Evolutionary conservation across 2,329 filamentous ascomycete genomes (phyloP), one percentile per base, ranked within the genome.

Genomic region (Epicoccum sorghinum): DNA sequence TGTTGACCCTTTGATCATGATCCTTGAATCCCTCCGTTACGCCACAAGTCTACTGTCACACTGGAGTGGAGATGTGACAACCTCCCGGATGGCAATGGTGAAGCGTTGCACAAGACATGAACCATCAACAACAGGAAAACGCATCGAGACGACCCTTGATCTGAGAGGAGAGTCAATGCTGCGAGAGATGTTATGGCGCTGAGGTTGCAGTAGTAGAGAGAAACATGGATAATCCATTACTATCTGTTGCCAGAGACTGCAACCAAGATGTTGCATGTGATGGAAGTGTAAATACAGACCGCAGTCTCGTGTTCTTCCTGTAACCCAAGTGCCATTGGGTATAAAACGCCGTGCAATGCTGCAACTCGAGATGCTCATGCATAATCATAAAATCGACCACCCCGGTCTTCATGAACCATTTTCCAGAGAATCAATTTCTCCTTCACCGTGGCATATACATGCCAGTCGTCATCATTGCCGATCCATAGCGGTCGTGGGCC

Each of bases 391-490:
- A 27, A 46, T 55, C 30, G 42, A 33, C 42, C 47, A 46, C 38
- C 36, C 32, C 23, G 32, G 33, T 42, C 12, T 18, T 50, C 46
- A n/a, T 42, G 45, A 55, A 42, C 49, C 41, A n/a, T 33, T 47
- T 46, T 27, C n/a, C 5, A 6, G 4, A 3, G 18, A 32, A 22
- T 25, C 36, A 36, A 37, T n/a, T 7, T 29, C 23, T 42, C 46
- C 37, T 42, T 62, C 51, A 66, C 27, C 65, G 64, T 44, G 64
- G 65, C 62, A 67, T 60, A 36, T 67, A 65, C 53, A 64, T 58
- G 44, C 65, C 65, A 7, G 64, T 62, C n/a, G 60, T 64, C 38
- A 61, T 57, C 65, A 67, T 67, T 41, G 64, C 55, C 12, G 62
- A 58, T 24, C 65, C 65, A 29, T 67, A 67, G 10, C 65, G 65